Evolutionary conservation across 257 asterid species (phyloP), one percentile per base, ranked within the genome.

Genomic region (Verbascum thapsus): DNA sequence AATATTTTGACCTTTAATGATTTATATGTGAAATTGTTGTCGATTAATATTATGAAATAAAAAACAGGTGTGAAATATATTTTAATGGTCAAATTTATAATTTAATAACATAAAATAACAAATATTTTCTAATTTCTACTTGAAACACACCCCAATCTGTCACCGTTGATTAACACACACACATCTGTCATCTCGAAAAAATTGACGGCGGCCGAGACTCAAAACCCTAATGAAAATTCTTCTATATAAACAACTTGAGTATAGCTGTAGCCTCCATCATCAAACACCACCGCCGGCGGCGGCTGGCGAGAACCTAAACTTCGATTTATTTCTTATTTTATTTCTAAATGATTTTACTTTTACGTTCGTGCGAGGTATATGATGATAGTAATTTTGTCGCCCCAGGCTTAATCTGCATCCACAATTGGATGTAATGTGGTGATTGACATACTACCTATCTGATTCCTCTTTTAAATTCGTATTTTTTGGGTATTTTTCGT

Each of bases 321-420:
- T 11, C 23, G 10, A 0, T 10, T 34, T 9, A 1, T 34, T 18
- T 3, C 11, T 7, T 8, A n/a, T n/a, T n/a, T n/a, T n/a, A n/a
- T n/a, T n/a, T n/a, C n/a, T n/a, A n/a, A 18, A 23, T 11, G 0
- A 2, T 42, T 8, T 22, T 1, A 8, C 12, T 7, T 20, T 10
- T 59, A n/a, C n/a, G 43, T 40, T 32, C 63, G n/a, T n/a, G n/a
- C 35, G 67, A 47, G 71, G 68, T 47, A 69, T 42, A 37, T 73
- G 80, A 76, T 76, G 80, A 73, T 67, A 48, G 53, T 69, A 37
- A 0, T 56, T 72, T 63, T 76, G 82, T 80, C 76, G 82, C 80
- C 80, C 79, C 80, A 67, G 82, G 48, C 82, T 76, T 73, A 80
- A 73, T 61, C 41, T 80, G 74, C 78, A 67, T 73, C 73, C 42